Conservation (phyloP, 805 yeast species). For the Metahyphopichia silvanorum region DNA sequence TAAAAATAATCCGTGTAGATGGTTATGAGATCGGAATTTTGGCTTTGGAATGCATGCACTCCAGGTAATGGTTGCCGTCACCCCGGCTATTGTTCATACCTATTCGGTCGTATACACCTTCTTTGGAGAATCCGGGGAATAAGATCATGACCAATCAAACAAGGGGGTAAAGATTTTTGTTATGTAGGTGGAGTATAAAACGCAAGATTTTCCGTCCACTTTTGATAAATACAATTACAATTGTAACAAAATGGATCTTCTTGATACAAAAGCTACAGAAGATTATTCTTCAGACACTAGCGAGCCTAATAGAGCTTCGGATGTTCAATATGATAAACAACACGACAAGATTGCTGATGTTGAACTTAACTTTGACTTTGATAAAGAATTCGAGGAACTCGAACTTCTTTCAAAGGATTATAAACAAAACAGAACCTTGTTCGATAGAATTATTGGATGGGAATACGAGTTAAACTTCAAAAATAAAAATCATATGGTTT, state of each 20-base stretch:
- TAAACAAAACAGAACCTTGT: constrained; percentile 26
- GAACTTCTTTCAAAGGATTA: constrained; percentile 29
- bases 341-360: constrained; percentile 22
- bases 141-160: too few species aligned
- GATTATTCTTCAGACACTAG: constrained; percentile 14
- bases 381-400: constrained; percentile 29
- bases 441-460: constrained; percentile 33
- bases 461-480: constrained; percentile 41
- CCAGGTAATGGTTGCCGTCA: too few species aligned
- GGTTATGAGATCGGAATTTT: too few species aligned
- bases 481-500: constrained; percentile 45
- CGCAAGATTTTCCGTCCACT: too few species aligned
- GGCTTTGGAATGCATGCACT: too few species aligned
- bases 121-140: too few species aligned
- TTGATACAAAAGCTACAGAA: constrained; percentile 12
- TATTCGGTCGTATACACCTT: too few species aligned
- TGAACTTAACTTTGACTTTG: constrained; percentile 32
- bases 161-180: too few species aligned
- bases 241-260: constrained; percentile 12
- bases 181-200: too few species aligned
- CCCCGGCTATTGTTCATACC: too few species aligned
- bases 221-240: too few species aligned
- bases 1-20: too few species aligned
- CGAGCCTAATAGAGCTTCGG: constrained; percentile 5
- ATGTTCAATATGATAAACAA: constrained; percentile 10